Evolutionary conservation across 73 alveolate genomes (phyloP).

Genomic region (Durusdinium trenchii): DNA sequence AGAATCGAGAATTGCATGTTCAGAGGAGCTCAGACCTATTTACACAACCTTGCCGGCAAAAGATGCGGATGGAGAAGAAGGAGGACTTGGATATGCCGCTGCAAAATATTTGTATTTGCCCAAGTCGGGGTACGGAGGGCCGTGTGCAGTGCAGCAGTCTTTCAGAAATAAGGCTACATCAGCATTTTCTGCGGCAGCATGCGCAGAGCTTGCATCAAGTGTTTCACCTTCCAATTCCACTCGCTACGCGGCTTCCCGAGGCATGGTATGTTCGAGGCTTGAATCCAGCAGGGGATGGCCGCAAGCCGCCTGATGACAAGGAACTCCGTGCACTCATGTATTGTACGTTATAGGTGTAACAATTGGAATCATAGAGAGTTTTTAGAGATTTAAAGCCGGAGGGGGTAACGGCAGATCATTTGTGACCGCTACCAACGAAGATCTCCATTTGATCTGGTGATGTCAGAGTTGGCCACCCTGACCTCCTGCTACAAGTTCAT

Average conservation of each 20-base stretch:
- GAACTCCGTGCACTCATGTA: not conserved
- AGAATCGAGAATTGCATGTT: not conserved
- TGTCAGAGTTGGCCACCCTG: too few species aligned
- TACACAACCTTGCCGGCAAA: conserved; percentile 32
- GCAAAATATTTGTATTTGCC: conserved; percentile 46
- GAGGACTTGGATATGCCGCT: conserved; percentile 72
- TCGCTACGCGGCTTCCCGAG: not conserved
- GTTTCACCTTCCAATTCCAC: not conserved
- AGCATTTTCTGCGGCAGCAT: conserved; percentile 75
- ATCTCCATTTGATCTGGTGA: too few species aligned
- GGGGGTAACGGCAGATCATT: too few species aligned
- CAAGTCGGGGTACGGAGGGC: not conserved
- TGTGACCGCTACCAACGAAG: too few species aligned
- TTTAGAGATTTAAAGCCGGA: too few species aligned
- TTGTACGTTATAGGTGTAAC: too few species aligned
- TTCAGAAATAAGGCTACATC: conserved; percentile 39
- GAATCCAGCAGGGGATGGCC: conserved; percentile 76
- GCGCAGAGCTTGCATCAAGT: not conserved
- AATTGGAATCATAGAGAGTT: too few species aligned
- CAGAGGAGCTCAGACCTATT: conserved; percentile 57
- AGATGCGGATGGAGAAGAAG: not conserved
- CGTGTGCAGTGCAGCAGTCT: not conserved
- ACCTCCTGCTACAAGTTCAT: too few species aligned
- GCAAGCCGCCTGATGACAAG: conserved; percentile 77
- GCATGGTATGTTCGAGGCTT: conserved; percentile 82